A percentile compares a stretch with the other conserved stretches of the same genome.
phyloP scores from a whole-genome alignment of 208 protist species.

The Naegleria fowleri region DNA sequence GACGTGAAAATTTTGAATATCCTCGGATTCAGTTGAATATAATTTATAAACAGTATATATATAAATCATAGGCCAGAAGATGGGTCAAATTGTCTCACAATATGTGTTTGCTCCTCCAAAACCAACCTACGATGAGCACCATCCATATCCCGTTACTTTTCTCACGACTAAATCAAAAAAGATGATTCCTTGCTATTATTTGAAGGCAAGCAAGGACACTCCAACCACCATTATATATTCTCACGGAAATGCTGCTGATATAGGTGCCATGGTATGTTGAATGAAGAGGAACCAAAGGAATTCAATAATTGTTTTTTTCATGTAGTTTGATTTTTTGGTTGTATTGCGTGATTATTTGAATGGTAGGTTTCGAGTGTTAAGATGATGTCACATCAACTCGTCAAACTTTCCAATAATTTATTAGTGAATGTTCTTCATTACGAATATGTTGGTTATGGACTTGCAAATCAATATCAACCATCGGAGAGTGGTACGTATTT shows the following conservation, averaged over 20 bases:
- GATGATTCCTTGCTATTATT: neutral
- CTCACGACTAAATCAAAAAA: neutral
- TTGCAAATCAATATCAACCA: neutral
- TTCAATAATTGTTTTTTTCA: neutral
- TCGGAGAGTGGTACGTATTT: neutral
- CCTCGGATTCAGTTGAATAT: no score
- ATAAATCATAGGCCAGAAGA: no score
- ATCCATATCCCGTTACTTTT: neutral
- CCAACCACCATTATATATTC: neutral
- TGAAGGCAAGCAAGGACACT: neutral
- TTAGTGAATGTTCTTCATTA: slow-evolving; percentile 20
- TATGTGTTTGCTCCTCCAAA: neutral
- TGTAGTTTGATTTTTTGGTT: slow-evolving; percentile 7
- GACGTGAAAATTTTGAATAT: no score
- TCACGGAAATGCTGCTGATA: slow-evolving; percentile 24
- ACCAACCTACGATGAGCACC: neutral
- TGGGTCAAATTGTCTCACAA: neutral
- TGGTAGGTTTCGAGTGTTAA: neutral
- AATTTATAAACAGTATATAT: no score
- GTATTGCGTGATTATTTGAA: neutral
- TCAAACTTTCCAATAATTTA: neutral
- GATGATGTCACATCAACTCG: neutral
- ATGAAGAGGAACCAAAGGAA: neutral
- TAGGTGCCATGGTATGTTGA: slow-evolving; percentile 1
- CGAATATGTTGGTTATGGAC: slow-evolving; percentile 23